phyloP scores from a whole-genome alignment of 164 flowering plant genomes.

The Pachysandra terminalis region DNA sequence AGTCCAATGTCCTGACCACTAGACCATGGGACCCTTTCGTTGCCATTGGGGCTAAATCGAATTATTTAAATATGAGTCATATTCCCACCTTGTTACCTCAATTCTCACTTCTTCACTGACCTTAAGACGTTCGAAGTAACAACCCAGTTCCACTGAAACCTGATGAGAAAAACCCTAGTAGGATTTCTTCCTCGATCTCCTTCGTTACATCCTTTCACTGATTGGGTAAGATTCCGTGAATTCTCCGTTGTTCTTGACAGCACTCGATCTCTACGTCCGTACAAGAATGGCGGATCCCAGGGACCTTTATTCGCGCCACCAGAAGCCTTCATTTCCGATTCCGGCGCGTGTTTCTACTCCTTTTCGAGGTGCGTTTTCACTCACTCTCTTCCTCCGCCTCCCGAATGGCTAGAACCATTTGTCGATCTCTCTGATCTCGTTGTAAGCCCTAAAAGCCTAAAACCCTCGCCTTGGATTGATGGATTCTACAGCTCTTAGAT shows the following conservation, averaged over 20 bases:
- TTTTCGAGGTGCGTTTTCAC: constrained; percentile 28
- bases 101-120: not conserved
- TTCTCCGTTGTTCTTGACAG: constrained; percentile 4
- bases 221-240: not conserved
- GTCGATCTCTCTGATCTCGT: constrained; percentile 54
- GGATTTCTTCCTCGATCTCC: constrained; percentile 19
- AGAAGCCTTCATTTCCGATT: not conserved
- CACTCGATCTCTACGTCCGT: constrained; percentile 2
- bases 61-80: not conserved
- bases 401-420: constrained; percentile 84
- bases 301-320: not conserved
- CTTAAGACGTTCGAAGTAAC: constrained; percentile 4
- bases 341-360: constrained; percentile 2
- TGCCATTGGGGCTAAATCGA: no score
- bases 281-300: constrained; percentile 17
- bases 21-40: no score
- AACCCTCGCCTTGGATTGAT: constrained; percentile 73
- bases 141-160: no score
- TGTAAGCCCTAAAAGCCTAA: constrained; percentile 22
- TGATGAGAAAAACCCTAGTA: constrained; percentile 35
- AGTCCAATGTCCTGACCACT: no score
- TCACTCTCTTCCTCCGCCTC: constrained; percentile 61
- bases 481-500: constrained; percentile 46
- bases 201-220: not conserved
- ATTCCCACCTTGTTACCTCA: not conserved